Evolutionary conservation across 768 basidiomycete genomes (phyloP).

Genomic region (Mycena alexandri): DNA sequence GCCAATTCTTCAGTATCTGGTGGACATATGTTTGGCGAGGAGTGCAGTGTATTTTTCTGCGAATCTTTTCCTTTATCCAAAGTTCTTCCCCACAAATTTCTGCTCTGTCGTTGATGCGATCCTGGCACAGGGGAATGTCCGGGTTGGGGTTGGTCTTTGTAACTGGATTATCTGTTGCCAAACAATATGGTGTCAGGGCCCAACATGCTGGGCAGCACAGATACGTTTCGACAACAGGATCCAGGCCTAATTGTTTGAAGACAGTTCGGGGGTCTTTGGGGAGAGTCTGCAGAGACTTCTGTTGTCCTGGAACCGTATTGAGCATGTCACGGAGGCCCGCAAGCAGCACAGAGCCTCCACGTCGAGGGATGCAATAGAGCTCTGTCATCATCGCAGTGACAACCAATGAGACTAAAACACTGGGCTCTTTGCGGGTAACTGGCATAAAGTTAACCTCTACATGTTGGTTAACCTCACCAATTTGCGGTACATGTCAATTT

Average conservation of each 20-base stretch:
- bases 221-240: conserved; percentile 39
- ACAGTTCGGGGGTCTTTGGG: conserved; percentile 40
- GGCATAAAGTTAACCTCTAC: conserved; percentile 11
- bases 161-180: conserved; percentile 12
- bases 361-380: conserved; percentile 39
- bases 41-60: background rate
- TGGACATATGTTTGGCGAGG: conserved; percentile 39
- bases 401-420: conserved; percentile 22
- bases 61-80: conserved; percentile 38
- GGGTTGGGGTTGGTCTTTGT: conserved; percentile 7
- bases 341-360: conserved; percentile 40
- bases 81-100: conserved; percentile 35
- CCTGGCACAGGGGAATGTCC: conserved; percentile 14
- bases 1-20: conserved; percentile 43
- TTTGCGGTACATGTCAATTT: background rate
- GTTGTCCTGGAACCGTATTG: background rate
- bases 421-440: conserved; percentile 9
- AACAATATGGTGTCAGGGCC: conserved; percentile 35
- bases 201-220: conserved; percentile 44
- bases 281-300: conserved; percentile 13
- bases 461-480: background rate
- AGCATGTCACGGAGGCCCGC: conserved; percentile 40
- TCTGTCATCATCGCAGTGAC: conserved; percentile 39
- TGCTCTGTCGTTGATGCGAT: conserved; percentile 23
- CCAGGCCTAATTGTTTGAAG: conserved; percentile 35